These are phyloP conservation scores for Zygoascus tannicola DNA, from an alignment of 805 yeast genomes.

Conservation along the genomic window DNA sequence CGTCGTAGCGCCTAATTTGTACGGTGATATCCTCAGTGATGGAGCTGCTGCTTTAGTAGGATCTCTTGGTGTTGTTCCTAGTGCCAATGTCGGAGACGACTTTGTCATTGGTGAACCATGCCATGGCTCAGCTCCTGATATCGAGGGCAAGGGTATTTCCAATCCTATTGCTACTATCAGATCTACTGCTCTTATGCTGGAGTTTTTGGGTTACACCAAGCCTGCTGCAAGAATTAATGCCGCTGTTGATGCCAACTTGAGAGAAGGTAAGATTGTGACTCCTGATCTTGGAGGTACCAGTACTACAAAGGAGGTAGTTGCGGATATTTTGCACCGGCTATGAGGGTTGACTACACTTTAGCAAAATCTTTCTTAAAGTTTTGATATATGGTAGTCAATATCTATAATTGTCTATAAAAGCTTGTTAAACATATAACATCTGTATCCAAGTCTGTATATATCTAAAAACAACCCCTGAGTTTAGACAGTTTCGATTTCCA, in stretches of 20 bases:
- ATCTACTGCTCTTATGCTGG: slow-evolving; percentile 94
- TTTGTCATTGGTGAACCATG: slow-evolving; percentile 99
- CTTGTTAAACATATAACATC: no score
- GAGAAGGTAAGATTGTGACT: slow-evolving; percentile 68
- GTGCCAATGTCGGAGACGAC: slow-evolving; percentile 93
- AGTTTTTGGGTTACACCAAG: slow-evolving; percentile 82
- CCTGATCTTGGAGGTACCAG: slow-evolving; percentile 94
- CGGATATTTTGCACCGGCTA: slow-evolving; percentile 60
- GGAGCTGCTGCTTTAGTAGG: slow-evolving; percentile 96
- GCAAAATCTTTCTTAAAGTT: no score
- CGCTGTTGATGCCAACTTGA: slow-evolving; percentile 90
- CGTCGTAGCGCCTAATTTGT: slow-evolving; percentile 95
- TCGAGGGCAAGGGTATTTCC: slow-evolving; percentile 81
- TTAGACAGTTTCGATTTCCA: no score
- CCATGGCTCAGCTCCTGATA: slow-evolving; percentile 98
- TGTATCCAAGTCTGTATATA: no score
- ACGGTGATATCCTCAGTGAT: slow-evolving; percentile 94
- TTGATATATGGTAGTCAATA: no score
- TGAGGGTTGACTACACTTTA: no score
- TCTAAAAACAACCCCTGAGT: no score
- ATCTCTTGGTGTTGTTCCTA: slow-evolving; percentile 94
- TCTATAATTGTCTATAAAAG: no score
- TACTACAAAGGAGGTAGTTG: slow-evolving; percentile 76
- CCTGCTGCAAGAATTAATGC: slow-evolving; percentile 87
- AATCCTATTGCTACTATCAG: slow-evolving; percentile 98